Evolutionary conservation across 2,329 filamentous ascomycete species (phyloP), one percentile per base, ranked within the genome.

Genomic region (Coniochaeta sp.): DNA sequence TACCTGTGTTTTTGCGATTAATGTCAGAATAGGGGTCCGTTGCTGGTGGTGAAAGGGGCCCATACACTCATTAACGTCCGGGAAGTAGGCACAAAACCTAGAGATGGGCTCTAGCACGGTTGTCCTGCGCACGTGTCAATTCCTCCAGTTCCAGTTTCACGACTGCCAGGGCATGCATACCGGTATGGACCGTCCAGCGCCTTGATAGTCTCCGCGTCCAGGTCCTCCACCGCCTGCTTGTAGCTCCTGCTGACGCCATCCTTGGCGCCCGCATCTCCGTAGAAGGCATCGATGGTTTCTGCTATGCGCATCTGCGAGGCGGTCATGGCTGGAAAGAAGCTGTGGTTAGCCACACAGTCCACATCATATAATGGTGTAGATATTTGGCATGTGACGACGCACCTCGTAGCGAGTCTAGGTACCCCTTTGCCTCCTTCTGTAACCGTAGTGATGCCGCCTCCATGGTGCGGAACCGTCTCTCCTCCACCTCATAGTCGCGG

Each of bases 291-390:
- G 71, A 99, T 99, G 18, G 94, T 99, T 71, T 99, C 94, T 58
- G 94, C 94, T 69, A 99, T 97, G 65, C 92, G 87, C 92, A 99
- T 97, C 73, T 99, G 94, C 51, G 91, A 96, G 50, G 94, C 92
- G 14, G 94, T 99, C 94, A 99, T 99, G 60, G 94, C 92, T 91
- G 59, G 27, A 22, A n/a, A 20, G 6, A n/a, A 46, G 50, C 49
- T 24, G 51, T 38, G 42, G 49, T 59, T 52, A 63, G 53, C n/a
- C n/a, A n/a, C n/a, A n/a, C n/a, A n/a, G n/a, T n/a, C n/a, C n/a
- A n/a, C n/a, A n/a, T n/a, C n/a, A n/a, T n/a, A n/a, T n/a, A n/a
- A n/a, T n/a, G n/a, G n/a, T n/a, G n/a, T n/a, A n/a, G n/a, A n/a
- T n/a, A n/a, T n/a, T n/a, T n/a, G n/a, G n/a, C n/a, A n/a, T n/a